Percentiles rank a stretch among this genome's conserved stretches.
Evolutionary conservation across 805 yeast species (phyloP).

Genomic region (Tetrapisispora nanseiensis): DNA sequence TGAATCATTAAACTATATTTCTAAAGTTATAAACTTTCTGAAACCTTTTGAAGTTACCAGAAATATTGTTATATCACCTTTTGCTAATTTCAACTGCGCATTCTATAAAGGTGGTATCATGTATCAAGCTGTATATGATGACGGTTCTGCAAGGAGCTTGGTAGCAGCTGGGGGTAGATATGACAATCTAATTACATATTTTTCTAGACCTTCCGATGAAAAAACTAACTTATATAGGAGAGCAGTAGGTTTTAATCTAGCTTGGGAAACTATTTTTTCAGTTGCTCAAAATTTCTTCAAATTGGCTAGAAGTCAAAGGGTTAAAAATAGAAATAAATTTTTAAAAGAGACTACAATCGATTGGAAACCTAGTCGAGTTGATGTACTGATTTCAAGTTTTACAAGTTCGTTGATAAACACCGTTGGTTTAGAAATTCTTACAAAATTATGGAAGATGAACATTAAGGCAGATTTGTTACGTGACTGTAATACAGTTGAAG

Average conservation of each 20-base stretch:
- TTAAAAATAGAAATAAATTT: constrained; percentile 29
- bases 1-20: constrained; percentile 50
- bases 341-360: constrained; percentile 31
- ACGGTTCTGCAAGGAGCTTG: constrained; percentile 37
- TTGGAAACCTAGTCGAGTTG: constrained; percentile 61
- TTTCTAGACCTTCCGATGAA: constrained; percentile 47
- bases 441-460: constrained; percentile 63
- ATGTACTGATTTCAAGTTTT: constrained; percentile 68
- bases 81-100: constrained; percentile 71
- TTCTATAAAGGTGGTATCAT: constrained; percentile 76
- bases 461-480: constrained; percentile 66
- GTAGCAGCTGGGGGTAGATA: constrained; percentile 94
- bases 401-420: constrained; percentile 46
- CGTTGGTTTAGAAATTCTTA: constrained; percentile 54
- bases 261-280: constrained; percentile 55
- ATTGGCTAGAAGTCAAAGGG: constrained; percentile 25
- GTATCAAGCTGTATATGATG: constrained; percentile 78
- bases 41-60: constrained; percentile 50
- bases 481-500: constrained; percentile 47
- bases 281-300: constrained; percentile 41
- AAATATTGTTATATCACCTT: constrained; percentile 60
- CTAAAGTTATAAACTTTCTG: constrained; percentile 45
- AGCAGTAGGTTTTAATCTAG: constrained; percentile 83
- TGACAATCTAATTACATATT: constrained; percentile 57
- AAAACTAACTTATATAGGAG: constrained; percentile 30